Evolutionary conservation across 1,139 yeast species (phyloP), one percentile per base, ranked within the genome.

Genomic region (Nakaseomyces nivariensis): DNA sequence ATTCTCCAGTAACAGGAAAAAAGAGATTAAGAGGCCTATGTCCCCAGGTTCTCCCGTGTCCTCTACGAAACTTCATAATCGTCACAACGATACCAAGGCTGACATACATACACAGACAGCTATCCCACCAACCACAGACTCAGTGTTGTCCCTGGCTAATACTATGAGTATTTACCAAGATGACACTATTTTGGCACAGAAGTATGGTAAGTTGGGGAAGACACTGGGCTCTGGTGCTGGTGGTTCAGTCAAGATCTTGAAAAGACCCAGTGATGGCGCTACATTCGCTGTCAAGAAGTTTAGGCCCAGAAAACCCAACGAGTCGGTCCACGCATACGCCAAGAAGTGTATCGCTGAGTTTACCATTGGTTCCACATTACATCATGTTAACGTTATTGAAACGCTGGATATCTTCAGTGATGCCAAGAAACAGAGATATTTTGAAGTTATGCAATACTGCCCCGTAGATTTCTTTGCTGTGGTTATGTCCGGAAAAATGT

Each of bases 151-250:
- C 22, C 49, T 64, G 38, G 56, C 66, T 11, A 58, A 61, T 51
- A 57, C 58, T 31, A 54, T 59, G 29, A 63, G 65, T 47, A 71
- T 75, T 0, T 67, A 73, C 51, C 77, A 76, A 46, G 77, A 75
- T 48, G 84, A 80, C 54, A 75, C 83, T 9, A 77, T 80, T 2
- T 71, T 85, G 51, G 83, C 80, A 25, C 84, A 82, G 59, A 85
- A 89, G 64, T 92, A 92, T 67, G 95, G 96, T 52, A 85, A 83
- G 58, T 72, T 90, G 54, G 97, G 97, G 47, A 85, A 87, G 56
- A 82, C 85, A 52, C 72, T 92, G 56, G 99, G 98, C 17, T 82
- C 95, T 36, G 99, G 99, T 34, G 98, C 97, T 3, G 98, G 98
- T 45, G 99, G 99, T 3, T 84, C 94, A 1, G 99, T 92, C 9